Evolutionary conservation across 192 early-diverging fungal genomes (phyloP), one percentile per base, ranked within the genome.

Genomic region (Podila minutissima): DNA sequence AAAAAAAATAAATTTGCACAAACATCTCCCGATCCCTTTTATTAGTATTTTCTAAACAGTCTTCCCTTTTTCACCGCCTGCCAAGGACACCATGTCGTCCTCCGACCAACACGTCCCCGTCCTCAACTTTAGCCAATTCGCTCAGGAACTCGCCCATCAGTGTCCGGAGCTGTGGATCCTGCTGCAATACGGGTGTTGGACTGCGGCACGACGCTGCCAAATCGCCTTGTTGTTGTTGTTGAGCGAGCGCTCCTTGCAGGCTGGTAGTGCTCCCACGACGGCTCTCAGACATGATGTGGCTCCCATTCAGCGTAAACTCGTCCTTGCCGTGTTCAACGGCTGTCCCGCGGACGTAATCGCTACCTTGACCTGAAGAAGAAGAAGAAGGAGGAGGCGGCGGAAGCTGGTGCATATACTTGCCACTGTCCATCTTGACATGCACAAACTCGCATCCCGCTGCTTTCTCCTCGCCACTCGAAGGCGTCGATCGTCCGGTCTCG

Each of bases 121-220:
- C 75, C 46, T 78, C 75, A 24, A 78, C 69, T 51, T 71, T 78
- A 9, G 75, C 64, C 48, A 78, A 12, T 51, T 62, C 69, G 31
- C 68, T 78, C 69, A 78, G 58, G 48, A 78, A 78, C 5, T 71
- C 75, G 17, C 75, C 75, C 75, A 78, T 67, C 75, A 75, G 9
- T 46, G 32, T 66, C 33, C 22, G 33, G 62, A 65, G 53, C 50
- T 66, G 66, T 9, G 55, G 11, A 31, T 49, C 48, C 49, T 75
- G 59, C 15, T 64, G 33, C 55, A 66, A 24, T 19, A 51, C 19
- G 0, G 59, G 66, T 29, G 74, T 59, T 7, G 55, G 15, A 46
- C 19, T 33, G 37, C 59, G 62, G 22, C 69, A 11, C 53, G 59
- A 62, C 67, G 64, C 7, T 53, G 31, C 51, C 53, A 15, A 19